These are phyloP conservation scores for Colletotrichum siamense DNA, from an alignment of 2,329 filamentous ascomycete genomes.

Conservation along the genomic window DNA sequence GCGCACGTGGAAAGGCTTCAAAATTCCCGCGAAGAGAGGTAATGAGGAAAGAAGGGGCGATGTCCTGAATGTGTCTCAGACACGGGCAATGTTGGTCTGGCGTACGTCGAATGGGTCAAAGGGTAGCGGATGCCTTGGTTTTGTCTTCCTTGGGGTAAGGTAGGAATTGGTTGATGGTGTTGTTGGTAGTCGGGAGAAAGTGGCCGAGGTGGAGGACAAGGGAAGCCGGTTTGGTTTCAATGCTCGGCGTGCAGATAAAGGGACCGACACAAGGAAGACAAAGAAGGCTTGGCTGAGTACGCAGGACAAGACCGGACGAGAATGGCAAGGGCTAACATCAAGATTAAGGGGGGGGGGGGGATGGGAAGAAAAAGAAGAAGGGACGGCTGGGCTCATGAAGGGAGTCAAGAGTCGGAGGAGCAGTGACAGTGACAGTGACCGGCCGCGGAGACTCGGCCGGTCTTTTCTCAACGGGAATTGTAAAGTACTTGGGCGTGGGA, in stretches of 20 bases:
- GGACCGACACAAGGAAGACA: not conserved
- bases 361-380: not conserved
- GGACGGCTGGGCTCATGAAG: not conserved
- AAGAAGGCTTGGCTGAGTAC: not conserved
- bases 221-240: constrained; percentile 1
- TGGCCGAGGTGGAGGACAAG: not conserved
- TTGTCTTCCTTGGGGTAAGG: not conserved
- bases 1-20: not conserved
- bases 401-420: not conserved
- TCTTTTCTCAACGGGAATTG: not conserved
- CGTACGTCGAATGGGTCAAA: not conserved
- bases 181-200: not conserved
- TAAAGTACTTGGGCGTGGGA: not conserved
- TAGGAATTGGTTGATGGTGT: not conserved
- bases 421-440: not conserved
- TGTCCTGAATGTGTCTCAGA: not conserved
- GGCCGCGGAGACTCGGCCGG: not conserved
- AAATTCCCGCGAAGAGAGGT: not conserved
- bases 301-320: not conserved
- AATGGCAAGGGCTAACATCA: constrained; percentile 5
- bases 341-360: not conserved
- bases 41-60: not conserved
- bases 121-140: not conserved
- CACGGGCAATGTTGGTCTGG: not conserved
- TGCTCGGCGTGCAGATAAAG: constrained; percentile 1